Conservation (phyloP, 129 eudicot genomes). For the Flaveria sonorensis region DNA sequence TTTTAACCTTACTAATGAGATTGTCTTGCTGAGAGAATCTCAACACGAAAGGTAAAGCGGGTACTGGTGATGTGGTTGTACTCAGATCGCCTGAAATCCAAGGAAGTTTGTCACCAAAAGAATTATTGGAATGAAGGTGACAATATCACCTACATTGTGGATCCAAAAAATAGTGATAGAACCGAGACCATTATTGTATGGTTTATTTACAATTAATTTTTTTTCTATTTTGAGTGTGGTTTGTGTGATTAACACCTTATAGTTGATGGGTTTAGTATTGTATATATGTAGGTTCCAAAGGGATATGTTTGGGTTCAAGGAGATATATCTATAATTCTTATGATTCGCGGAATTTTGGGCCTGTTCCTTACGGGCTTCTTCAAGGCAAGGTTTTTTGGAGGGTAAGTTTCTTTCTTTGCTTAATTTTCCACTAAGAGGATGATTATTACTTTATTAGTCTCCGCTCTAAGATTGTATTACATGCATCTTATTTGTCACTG, state of each 20-base stretch:
- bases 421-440: background rate
- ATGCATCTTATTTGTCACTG: background rate
- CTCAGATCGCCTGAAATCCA: conserved; percentile 69
- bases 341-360: conserved; percentile 76
- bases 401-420: conserved; percentile 28
- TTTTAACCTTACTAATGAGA: conserved; percentile 46
- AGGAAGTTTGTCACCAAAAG: conserved; percentile 58
- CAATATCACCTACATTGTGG: conserved; percentile 51
- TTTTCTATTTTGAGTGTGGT: background rate
- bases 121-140: conserved; percentile 64
- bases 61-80: conserved; percentile 62
- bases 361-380: conserved; percentile 79
- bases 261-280: conserved; percentile 6
- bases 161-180: conserved; percentile 57
- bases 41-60: conserved; percentile 58
- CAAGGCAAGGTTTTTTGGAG: conserved; percentile 63
- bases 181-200: conserved; percentile 58
- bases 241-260: conserved; percentile 4
- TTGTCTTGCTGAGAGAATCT: conserved; percentile 59
- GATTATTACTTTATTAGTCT: background rate
- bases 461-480: background rate
- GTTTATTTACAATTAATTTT: conserved; percentile 1
- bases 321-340: conserved; percentile 51
- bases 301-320: conserved; percentile 88
- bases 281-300: conserved; percentile 53